These are phyloP conservation scores for Serendipita vermifera DNA, from an alignment of 768 basidiomycete species.

Conservation along the genomic window DNA sequence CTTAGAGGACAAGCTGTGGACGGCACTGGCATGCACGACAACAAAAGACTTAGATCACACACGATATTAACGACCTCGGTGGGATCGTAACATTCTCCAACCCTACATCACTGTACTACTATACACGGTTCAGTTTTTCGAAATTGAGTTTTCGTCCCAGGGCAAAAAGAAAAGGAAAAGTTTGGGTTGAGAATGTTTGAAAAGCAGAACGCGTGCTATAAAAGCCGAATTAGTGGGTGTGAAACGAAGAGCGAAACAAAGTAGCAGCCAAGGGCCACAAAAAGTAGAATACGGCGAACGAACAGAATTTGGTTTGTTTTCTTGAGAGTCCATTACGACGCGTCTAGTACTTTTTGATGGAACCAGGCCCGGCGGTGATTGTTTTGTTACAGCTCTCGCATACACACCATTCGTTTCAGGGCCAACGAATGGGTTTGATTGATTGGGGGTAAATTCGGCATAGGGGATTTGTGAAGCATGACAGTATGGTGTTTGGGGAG, in stretches of 20 bases:
- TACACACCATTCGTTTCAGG: not conserved
- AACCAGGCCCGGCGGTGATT: not conserved
- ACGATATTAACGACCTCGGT: slow-evolving; percentile 3
- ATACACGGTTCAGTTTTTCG: slow-evolving; percentile 1
- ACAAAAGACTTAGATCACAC: not conserved
- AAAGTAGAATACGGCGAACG: slow-evolving; percentile 9
- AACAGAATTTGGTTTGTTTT: no score
- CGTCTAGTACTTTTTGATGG: slow-evolving; percentile 3
- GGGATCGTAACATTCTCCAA: slow-evolving; percentile 6
- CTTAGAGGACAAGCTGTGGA: not conserved
- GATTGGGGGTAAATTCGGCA: slow-evolving; percentile 5
- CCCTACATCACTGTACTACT: slow-evolving; percentile 6
- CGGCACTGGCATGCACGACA: not conserved
- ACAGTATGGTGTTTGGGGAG: no score
- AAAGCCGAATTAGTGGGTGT: slow-evolving; percentile 1
- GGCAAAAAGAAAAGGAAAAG: not conserved
- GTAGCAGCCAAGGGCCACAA: slow-evolving; percentile 1
- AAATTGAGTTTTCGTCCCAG: not conserved
- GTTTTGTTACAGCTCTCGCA: not conserved
- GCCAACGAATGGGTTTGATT: slow-evolving; percentile 6
- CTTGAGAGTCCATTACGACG: slow-evolving; percentile 8
- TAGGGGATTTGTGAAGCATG: no score
- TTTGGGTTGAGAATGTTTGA: not conserved
- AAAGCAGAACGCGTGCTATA: not conserved
- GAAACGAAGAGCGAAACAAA: slow-evolving; percentile 1